Conservation (phyloP, 179 eudicot genomes). For the Drosera spatulata region DNA sequence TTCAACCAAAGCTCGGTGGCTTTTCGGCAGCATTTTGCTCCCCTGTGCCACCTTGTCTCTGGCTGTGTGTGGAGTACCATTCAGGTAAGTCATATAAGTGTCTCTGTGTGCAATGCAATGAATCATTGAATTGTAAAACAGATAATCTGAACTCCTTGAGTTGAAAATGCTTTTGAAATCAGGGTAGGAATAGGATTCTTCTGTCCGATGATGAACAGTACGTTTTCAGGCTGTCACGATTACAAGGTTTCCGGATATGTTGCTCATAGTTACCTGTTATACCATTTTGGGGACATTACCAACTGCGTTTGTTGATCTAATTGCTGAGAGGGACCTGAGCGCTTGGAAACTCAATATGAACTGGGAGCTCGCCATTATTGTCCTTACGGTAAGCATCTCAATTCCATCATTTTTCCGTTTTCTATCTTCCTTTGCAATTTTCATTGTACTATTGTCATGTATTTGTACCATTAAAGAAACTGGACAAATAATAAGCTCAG, state of each 20-base stretch:
- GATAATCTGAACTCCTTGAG: too few species aligned
- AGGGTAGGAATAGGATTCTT: too few species aligned
- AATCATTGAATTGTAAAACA: too few species aligned
- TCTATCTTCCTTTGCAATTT: too few species aligned
- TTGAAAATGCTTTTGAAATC: too few species aligned
- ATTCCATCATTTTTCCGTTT: too few species aligned
- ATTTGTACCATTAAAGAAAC: too few species aligned
- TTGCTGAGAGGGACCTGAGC: conserved; percentile 27
- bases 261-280: conserved; percentile 38
- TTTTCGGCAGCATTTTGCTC: conserved; percentile 28
- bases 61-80: conserved; percentile 26
- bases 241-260: conserved; percentile 28
- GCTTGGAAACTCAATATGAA: conserved; percentile 30
- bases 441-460: too few species aligned
- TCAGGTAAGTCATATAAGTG: conserved; percentile 14
- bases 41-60: conserved; percentile 29
- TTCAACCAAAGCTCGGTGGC: conserved; percentile 22
- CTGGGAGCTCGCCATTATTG: conserved; percentile 33
- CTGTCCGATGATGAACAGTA: neutral
- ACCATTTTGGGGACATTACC: conserved; percentile 29
- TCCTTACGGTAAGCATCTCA: conserved; percentile 19
- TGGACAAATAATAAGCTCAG: too few species aligned
- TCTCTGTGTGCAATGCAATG: neutral
- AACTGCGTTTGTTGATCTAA: conserved; percentile 27
- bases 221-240: conserved; percentile 18